Percentiles rank a stretch among this genome's conserved stretches.
phyloP scores from a whole-genome alignment of 306 rosid species.

The Glycine tomentella region DNA sequence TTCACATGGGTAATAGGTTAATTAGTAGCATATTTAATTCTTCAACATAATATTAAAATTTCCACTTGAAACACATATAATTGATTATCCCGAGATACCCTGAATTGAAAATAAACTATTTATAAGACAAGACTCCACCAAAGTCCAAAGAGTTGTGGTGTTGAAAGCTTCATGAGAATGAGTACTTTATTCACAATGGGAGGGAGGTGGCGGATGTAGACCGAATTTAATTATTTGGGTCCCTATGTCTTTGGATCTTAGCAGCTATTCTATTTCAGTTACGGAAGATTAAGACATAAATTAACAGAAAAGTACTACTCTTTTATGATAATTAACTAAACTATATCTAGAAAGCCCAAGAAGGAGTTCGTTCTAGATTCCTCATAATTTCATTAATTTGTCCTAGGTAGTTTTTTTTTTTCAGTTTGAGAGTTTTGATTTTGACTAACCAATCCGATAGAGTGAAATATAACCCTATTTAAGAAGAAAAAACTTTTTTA shows the following conservation, averaged over 20 bases:
- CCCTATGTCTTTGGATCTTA: background rate
- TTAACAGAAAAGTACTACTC: background rate
- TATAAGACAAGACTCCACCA: background rate
- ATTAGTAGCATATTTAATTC: background rate
- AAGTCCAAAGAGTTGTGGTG: background rate
- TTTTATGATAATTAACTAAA: background rate
- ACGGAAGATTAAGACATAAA: background rate
- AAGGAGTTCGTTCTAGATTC: background rate
- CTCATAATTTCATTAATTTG: background rate
- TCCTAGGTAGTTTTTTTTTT: background rate
- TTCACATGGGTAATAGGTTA: background rate
- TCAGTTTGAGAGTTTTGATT: background rate
- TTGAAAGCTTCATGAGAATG: background rate
- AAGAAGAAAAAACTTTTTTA: background rate
- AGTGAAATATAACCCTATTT: background rate
- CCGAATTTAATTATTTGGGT: background rate
- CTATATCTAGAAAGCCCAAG: background rate
- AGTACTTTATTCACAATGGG: background rate
- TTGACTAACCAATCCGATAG: background rate
- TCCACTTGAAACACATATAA: background rate
- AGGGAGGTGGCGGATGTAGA: background rate
- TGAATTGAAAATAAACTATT: conserved; percentile 6
- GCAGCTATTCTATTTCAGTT: background rate
- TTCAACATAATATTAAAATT: background rate
- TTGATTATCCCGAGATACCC: background rate